Conservation (phyloP, 176 grass and related monocot species). For the Melocanna baccifera region DNA sequence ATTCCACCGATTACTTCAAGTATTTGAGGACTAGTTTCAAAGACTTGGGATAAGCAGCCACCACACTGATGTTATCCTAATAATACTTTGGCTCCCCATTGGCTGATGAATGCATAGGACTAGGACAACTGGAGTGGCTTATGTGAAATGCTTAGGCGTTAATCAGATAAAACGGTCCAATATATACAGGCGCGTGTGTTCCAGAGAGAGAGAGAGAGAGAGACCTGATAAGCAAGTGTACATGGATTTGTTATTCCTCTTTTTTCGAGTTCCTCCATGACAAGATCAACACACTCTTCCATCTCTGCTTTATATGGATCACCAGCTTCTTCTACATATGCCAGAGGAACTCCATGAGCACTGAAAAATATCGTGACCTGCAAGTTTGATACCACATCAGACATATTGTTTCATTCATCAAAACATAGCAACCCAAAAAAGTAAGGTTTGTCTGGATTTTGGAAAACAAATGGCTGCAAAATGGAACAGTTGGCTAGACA, state of each 20-base stretch:
- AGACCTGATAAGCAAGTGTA: constrained; percentile 95
- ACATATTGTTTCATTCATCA: background rate
- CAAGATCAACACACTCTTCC: constrained; percentile 96
- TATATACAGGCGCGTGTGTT: background rate
- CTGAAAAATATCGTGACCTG: constrained; percentile 99
- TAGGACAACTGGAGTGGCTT: background rate
- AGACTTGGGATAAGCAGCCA: background rate
- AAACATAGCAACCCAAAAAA: constrained; percentile 15
- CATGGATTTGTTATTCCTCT: constrained; percentile 81
- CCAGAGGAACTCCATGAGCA: constrained; percentile 96
- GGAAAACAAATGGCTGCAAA: constrained; percentile 15
- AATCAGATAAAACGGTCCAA: background rate
- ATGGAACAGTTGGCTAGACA: background rate
- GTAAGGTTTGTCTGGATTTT: background rate
- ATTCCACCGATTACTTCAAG: background rate
- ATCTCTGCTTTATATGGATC: constrained; percentile 98
- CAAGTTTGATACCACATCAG: constrained; percentile 33
- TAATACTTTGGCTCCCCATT: background rate
- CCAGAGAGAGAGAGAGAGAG: background rate
- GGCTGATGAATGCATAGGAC: background rate
- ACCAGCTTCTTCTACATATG: constrained; percentile 98
- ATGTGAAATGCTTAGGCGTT: background rate
- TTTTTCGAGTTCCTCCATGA: constrained; percentile 88
- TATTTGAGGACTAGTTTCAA: background rate
- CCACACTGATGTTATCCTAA: background rate